Conservation (phyloP, 805 yeast genomes). For the Kodamaea kaohsiungensis region DNA sequence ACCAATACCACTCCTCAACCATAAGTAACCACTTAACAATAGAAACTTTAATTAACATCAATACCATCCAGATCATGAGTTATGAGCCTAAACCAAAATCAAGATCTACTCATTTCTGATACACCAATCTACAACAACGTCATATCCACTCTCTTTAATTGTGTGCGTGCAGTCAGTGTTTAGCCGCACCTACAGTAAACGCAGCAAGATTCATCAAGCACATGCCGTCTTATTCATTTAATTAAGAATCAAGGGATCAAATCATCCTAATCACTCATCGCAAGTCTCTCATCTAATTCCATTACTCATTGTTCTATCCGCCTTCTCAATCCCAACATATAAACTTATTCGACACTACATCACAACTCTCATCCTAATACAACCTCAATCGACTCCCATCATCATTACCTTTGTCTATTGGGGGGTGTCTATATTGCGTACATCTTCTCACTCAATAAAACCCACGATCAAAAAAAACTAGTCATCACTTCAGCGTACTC, state of each 20-base stretch:
- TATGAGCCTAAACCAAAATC: not conserved
- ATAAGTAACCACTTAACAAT: not conserved
- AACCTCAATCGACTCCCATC: not conserved
- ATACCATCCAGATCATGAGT: not conserved
- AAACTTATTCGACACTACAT: not conserved
- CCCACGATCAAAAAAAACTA: slow-evolving; percentile 2
- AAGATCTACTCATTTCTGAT: not conserved
- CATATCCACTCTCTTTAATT: too few relatives aligned
- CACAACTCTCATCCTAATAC: not conserved
- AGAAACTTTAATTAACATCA: not conserved
- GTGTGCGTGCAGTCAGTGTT: not conserved
- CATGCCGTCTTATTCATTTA: not conserved
- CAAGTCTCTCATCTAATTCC: not conserved
- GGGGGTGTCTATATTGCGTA: not conserved
- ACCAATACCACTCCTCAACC: too few relatives aligned
- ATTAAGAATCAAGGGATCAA: not conserved
- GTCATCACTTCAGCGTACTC: not conserved
- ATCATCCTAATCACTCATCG: not conserved
- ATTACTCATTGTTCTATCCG: too few relatives aligned
- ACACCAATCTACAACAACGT: not conserved
- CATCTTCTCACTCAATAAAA: not conserved
- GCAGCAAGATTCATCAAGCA: not conserved
- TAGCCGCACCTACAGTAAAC: slow-evolving; percentile 1
- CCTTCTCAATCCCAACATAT: not conserved
- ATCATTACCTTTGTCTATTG: not conserved